A percentile compares a stretch with the other conserved stretches of the same genome.
Conservation (phyloP, 495 filamentous ascomycete genomes). For the Penicillium coprophilum region DNA sequence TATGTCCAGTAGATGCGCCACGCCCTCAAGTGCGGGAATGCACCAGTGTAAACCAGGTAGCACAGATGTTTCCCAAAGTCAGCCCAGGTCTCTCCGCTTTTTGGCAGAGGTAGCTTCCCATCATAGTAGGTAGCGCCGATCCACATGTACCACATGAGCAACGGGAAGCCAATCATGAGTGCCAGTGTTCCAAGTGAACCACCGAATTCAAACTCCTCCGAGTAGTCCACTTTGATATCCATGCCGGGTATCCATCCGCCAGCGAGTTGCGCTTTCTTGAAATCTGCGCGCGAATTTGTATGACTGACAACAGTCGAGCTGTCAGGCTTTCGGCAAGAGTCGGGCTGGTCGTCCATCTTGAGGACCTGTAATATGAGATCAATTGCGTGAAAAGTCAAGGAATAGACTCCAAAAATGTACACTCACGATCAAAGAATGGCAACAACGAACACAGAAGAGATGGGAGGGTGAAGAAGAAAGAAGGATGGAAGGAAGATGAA, state of each 20-base stretch:
- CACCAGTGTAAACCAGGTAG: conserved; percentile 68
- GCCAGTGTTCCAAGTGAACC: conserved; percentile 66
- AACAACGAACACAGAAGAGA: background rate
- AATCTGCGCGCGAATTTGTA: background rate
- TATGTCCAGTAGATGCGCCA: conserved; percentile 91
- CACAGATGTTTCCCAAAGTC: conserved; percentile 66
- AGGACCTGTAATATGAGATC: background rate
- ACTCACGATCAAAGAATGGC: background rate
- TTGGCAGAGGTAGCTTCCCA: conserved; percentile 69
- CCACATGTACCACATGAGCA: conserved; percentile 97
- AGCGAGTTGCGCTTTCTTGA: conserved; percentile 19
- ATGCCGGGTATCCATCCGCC: conserved; percentile 28
- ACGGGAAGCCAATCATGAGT: conserved; percentile 84
- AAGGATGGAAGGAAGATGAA: background rate
- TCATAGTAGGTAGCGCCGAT: conserved; percentile 87
- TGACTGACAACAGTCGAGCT: background rate
- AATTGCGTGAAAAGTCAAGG: background rate
- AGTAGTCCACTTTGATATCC: conserved; percentile 26
- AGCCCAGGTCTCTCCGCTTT: conserved; percentile 52
- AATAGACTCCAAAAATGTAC: background rate
- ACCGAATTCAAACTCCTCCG: conserved; percentile 71
- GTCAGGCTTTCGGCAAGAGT: background rate
- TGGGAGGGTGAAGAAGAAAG: background rate
- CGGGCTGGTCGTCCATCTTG: background rate
- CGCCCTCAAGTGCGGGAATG: conserved; percentile 70